Percentiles rank a stretch among this genome's conserved stretches.
Conservation (phyloP, 2,329 filamentous ascomycete species). For the Colletotrichum sp. region DNA sequence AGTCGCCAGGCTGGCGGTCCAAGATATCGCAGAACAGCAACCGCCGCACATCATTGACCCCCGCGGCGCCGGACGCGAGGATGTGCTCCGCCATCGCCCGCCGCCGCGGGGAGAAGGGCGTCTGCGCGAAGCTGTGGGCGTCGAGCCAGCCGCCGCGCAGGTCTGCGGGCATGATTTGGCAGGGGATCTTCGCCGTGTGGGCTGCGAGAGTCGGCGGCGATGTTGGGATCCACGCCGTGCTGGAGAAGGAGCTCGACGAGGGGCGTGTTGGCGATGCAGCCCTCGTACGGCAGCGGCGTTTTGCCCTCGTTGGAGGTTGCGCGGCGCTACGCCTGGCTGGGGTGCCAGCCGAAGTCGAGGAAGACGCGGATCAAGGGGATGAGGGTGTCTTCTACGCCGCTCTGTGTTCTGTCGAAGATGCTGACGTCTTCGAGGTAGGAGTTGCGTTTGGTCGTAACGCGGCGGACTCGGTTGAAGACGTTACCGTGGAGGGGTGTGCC, state of each 20-base stretch:
- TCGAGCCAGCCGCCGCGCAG: background rate
- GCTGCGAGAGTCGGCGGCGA: background rate
- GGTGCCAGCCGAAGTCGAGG: background rate
- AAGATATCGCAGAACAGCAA: background rate
- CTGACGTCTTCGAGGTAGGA: background rate
- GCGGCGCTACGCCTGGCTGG: background rate
- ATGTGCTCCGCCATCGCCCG: background rate
- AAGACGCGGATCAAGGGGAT: background rate
- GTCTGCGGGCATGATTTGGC: background rate
- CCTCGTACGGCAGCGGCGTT: background rate
- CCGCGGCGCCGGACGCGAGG: background rate
- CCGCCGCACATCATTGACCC: background rate
- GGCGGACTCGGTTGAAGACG: background rate
- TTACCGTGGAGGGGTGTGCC: background rate
- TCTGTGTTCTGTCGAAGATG: background rate
- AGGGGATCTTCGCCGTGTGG: background rate
- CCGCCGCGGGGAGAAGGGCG: rapidly evolving
- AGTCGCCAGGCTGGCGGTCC: background rate
- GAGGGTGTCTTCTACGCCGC: background rate
- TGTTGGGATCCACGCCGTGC: background rate
- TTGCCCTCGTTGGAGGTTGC: background rate
- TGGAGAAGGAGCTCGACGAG: background rate
- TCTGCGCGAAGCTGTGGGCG: rapidly evolving
- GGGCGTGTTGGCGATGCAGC: background rate
- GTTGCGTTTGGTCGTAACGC: background rate